Evolutionary conservation across 192 early-diverging fungal species (phyloP), one percentile per base, ranked within the genome.

Genomic region (Chytriomyces sp.): DNA sequence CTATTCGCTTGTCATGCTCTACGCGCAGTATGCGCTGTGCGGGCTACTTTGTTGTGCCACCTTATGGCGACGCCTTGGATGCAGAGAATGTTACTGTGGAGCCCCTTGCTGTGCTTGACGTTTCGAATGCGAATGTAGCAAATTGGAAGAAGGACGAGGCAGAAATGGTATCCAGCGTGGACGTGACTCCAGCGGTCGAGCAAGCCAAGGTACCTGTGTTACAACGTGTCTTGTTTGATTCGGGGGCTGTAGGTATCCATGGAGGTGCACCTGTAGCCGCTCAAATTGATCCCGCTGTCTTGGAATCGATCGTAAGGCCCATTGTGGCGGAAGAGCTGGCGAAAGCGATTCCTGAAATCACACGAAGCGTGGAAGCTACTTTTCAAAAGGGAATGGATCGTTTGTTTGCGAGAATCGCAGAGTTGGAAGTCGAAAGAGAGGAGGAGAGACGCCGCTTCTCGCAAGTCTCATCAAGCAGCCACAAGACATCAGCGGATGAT

Each of bases 31-130:
- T 65, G 63, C 28, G n/a, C 25, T 36, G 32, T 57, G 54, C 58
- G 26, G 67, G 54, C 8, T 70, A 70, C 54, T 55, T 59, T 31
- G 22, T 26, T 30, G 22, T 70, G 7, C 67, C 67, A 10, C 25
- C 30, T 22, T 70, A 70, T 38, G 67, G 67, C 32, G 67, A 70
- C 36, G 67, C 53, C 10, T 58, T 70, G 34, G 17, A 32, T 49
- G 64, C 10, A 22, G 57, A 14, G 22, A 22, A 49, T 49, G 22
- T 49, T 19, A 22, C 39, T 37, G 33, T 19, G 14, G 36, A 38
- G 3, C n/a, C 60, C 19, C n/a, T n/a, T n/a, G n/a, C n/a, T n/a
- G 28, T 39, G 60, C 56, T 58, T 58, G 60, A 34, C n/a, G 60
- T 12, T 17, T 17, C 19, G 14, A 37, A 34, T 34, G 32, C 60